Conservation (phyloP, 2,329 filamentous ascomycete species). For the Gyromitra esculenta region DNA sequence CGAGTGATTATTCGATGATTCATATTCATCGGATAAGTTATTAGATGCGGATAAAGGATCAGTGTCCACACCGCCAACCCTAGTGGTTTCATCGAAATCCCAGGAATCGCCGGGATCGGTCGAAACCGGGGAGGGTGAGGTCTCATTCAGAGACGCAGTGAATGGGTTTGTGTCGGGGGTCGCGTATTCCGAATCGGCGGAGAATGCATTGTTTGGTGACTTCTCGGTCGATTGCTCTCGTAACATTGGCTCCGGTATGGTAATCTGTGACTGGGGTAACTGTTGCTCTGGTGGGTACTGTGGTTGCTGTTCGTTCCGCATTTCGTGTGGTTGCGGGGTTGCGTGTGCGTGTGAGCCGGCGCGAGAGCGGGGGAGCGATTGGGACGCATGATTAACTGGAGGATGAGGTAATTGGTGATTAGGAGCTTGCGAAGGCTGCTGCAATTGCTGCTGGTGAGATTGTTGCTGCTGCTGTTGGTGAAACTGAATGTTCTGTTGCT, state of each 20-base stretch:
- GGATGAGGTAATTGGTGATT: conserved; percentile 70
- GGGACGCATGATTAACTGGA: conserved; percentile 35
- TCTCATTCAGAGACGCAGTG: conserved; percentile 37
- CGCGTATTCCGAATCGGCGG: conserved; percentile 27
- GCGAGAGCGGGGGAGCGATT: conserved; percentile 49
- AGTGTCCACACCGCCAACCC: conserved; percentile 60
- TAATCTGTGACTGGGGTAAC: conserved; percentile 36
- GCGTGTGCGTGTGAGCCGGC: conserved; percentile 39
- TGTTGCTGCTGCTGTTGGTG: conserved; percentile 65
- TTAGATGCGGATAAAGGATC: conserved; percentile 37
- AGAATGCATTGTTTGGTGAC: conserved; percentile 27
- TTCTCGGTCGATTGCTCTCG: conserved; percentile 36
- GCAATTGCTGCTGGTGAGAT: conserved; percentile 68
- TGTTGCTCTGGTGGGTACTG: conserved; percentile 34
- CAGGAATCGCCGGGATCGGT: conserved; percentile 78
- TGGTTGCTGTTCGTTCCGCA: conserved; percentile 35
- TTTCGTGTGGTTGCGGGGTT: conserved; percentile 35
- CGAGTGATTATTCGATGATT: conserved; percentile 21
- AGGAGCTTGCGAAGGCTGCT: conserved; percentile 67
- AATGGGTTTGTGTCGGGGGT: conserved; percentile 53
- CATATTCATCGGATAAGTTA: conserved; percentile 39
- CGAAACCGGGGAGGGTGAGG: conserved; percentile 53
- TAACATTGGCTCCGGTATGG: conserved; percentile 46
- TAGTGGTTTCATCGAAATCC: conserved; percentile 87
- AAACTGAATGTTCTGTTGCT: conserved; percentile 47